These are phyloP conservation scores for Penicillium verrucosum DNA, from an alignment of 2,329 filamentous ascomycete species.

Conservation along the genomic window DNA sequence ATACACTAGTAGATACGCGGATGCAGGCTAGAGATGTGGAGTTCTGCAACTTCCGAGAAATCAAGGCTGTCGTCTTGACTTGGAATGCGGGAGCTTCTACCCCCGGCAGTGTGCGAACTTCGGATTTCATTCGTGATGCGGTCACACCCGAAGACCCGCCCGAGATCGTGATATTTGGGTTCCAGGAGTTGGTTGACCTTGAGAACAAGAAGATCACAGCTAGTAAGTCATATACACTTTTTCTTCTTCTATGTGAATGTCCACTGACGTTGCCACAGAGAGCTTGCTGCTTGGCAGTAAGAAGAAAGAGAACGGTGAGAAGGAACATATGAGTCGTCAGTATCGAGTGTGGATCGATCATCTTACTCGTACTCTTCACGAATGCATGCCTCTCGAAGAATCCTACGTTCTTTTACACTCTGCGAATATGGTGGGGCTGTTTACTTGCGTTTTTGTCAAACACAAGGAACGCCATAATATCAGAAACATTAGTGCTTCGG, in stretches of 20 bases:
- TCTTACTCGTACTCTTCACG: conserved; percentile 75
- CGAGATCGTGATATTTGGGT: conserved; percentile 91
- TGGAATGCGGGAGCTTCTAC: conserved; percentile 98
- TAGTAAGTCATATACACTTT: conserved; percentile 51
- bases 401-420: conserved; percentile 85
- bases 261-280: conserved; percentile 49
- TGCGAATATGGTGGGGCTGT: conserved; percentile 85
- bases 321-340: conserved; percentile 92
- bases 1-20: conserved; percentile 58
- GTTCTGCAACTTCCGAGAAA: conserved; percentile 80
- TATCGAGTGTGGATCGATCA: conserved; percentile 97
- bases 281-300: conserved; percentile 76
- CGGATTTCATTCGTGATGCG: conserved; percentile 75
- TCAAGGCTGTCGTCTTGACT: conserved; percentile 77
- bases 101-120: conserved; percentile 76
- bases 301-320: conserved; percentile 74
- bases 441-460: conserved; percentile 94
- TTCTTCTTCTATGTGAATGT: neutral
- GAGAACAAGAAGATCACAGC: conserved; percentile 97
- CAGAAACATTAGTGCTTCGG: conserved; percentile 70
- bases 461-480: conserved; percentile 72
- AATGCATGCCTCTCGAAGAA: conserved; percentile 72
- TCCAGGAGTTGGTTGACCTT: conserved; percentile 96
- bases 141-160: conserved; percentile 73
- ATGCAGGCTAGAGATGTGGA: conserved; percentile 82